phyloP scores from a whole-genome alignment of 129 eudicot species.

The carrot (Daucus carota) region DH1_v3.0 NC_030383.2:4786501-4787000 shows the following conservation, averaged over 20 bases:
- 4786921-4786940: not conserved
- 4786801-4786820: no score
- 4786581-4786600: not conserved
- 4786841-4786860: no score
- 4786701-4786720: not conserved
- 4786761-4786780: no score
- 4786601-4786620: not conserved
- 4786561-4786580: not conserved
- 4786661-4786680: not conserved
- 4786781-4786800: no score
- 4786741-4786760: no score
- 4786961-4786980: not conserved
- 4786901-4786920: no score
- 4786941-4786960: not conserved
- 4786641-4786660: not conserved
- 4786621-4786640: not conserved
- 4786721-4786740: no score
- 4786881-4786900: no score
- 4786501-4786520: not conserved
- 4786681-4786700: not conserved
- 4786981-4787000: no score
- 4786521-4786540: not conserved
- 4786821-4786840: no score
- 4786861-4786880: no score
- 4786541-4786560: not conserved